Evolutionary conservation across 306 rosid genomes (phyloP), one percentile per base, ranked within the genome.

Genomic region (Lablab purpureus): DNA sequence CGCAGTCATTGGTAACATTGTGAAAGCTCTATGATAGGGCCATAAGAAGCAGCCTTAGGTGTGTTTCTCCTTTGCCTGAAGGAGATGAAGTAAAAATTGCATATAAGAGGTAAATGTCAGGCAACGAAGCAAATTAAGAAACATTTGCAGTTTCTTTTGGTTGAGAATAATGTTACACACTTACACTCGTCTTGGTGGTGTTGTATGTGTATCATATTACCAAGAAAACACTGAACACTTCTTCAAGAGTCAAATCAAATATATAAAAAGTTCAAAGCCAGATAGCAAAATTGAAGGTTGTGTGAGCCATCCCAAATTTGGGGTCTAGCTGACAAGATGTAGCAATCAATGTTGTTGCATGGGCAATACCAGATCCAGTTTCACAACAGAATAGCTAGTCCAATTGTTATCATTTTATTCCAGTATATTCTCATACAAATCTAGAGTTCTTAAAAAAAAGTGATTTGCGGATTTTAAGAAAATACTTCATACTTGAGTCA

Each of bases 401-500:
- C 73, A 45, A 25, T 36, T 40, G 67, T 49, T 49, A 56, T 66
- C 43, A 17, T 37, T 50, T 74, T 58, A 67, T 45, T 70, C 71
- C 67, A 34, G 50, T 23, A 32, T 21, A 79, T 28, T 32, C 36
- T 13, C 64, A 19, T 51, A 47, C 18, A 62, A 79, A 37, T 60
- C 78, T 63, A 10, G 41, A 63, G 7, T 60, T 70, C 66, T 54
- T 11, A 28, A 76, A 1, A 73, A 74, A 69, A 34, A n/a, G n/a
- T 45, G 40, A 70, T 13, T 30, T 41, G 25, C n/a, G 41, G 32
- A 22, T 32, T 54, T 71, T 37, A 36, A 76, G 52, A 62, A 62
- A 49, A 59, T 13, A 41, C 8, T 69, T 75, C 78, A 63, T 14
- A 50, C 64, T 69, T 45, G 46, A 66, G 46, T 85, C 77, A 85